Conservation (phyloP, 176 grass and related monocot species). For the Rhynchospora pubera region DNA sequence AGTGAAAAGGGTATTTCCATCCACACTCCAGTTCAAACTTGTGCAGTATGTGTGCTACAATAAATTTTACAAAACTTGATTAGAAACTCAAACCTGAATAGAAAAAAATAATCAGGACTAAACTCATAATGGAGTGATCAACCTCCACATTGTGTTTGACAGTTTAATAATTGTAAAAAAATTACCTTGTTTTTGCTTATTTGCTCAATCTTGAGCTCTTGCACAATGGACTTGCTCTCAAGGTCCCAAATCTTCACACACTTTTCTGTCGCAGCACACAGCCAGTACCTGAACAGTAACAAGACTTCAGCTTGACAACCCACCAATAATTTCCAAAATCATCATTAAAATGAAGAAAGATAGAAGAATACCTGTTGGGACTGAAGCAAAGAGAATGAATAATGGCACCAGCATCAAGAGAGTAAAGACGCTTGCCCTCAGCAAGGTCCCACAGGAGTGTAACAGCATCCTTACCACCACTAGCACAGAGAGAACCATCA, state of each 20-base stretch:
- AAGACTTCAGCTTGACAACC: neutral
- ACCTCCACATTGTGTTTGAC: neutral
- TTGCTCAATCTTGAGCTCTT: slow-evolving; percentile 74
- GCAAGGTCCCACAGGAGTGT: slow-evolving; percentile 74
- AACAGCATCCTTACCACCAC: slow-evolving; percentile 66
- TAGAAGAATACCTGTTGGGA: slow-evolving; percentile 41
- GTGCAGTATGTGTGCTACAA: slow-evolving; percentile 72
- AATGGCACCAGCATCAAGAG: slow-evolving; percentile 58
- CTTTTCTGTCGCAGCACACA: slow-evolving; percentile 79
- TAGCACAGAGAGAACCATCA: slow-evolving; percentile 83
- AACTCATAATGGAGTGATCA: neutral
- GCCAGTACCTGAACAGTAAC: slow-evolving; percentile 44
- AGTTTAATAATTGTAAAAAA: neutral
- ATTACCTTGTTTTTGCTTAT: slow-evolving; percentile 62
- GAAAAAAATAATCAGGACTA: neutral
- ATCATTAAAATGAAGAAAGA: neutral
- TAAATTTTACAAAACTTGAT: neutral
- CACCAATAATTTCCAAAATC: neutral
- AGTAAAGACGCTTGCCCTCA: slow-evolving; percentile 87
- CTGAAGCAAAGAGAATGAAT: slow-evolving; percentile 85
- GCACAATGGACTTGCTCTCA: slow-evolving; percentile 80
- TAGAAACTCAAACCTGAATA: neutral
- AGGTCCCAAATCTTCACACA: slow-evolving; percentile 97
- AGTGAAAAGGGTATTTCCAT: slow-evolving; percentile 74
- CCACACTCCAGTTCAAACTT: slow-evolving; percentile 76